These are phyloP conservation scores for Fusarium setosum DNA, from an alignment of 2,329 filamentous ascomycete genomes.

Conservation along the genomic window DNA sequence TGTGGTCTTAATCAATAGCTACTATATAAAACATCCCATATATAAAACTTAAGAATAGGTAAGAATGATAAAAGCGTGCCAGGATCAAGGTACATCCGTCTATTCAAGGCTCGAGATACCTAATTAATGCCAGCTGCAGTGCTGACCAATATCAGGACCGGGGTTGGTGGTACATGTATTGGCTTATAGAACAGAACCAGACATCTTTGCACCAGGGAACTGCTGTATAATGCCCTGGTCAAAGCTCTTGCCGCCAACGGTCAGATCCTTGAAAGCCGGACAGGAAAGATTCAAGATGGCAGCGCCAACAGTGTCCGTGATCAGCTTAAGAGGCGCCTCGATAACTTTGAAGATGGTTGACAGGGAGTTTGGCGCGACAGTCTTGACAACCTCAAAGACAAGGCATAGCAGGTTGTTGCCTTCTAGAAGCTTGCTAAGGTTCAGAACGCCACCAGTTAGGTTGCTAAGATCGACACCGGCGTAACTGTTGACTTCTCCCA, in stretches of 20 bases:
- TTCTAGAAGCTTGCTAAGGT: constrained; percentile 10
- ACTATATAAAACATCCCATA: too few relatives aligned
- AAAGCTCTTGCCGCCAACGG: background rate
- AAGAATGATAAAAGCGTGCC: too few relatives aligned
- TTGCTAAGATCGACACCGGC: constrained; percentile 14
- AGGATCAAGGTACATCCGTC: too few relatives aligned
- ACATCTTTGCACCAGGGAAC: constrained; percentile 14
- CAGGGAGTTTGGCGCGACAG: background rate
- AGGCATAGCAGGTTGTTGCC: constrained; percentile 23
- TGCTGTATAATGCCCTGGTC: background rate
- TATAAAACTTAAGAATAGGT: too few relatives aligned
- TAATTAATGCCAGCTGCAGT: too few relatives aligned
- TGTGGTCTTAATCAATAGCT: too few relatives aligned
- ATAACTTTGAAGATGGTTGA: constrained; percentile 10
- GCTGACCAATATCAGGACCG: too few relatives aligned
- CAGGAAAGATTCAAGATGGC: constrained; percentile 4
- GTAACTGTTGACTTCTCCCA: constrained; percentile 18
- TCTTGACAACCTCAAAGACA: constrained; percentile 20
- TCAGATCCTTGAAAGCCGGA: constrained; percentile 17
- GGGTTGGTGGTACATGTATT: too few relatives aligned
- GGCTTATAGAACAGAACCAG: background rate
- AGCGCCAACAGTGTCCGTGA: background rate
- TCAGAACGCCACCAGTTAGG: constrained; percentile 13
- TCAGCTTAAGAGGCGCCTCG: background rate
- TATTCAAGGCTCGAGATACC: too few relatives aligned